Evolutionary conservation across 768 basidiomycete genomes (phyloP).

Genomic region (Coprinopsis strossmayeri): DNA sequence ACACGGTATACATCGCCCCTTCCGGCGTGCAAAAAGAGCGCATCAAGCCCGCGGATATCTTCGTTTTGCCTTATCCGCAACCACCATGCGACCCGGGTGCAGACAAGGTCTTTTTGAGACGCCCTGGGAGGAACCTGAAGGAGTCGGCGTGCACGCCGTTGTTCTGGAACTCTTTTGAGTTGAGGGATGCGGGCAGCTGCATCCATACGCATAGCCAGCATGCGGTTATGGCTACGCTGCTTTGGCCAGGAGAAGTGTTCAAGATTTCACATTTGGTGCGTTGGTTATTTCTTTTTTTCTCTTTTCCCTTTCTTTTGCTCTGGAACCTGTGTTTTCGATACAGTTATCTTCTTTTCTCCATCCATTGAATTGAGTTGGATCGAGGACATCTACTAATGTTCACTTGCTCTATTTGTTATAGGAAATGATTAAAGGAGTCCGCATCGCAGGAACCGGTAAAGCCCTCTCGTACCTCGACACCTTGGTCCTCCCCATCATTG

Average conservation of each 20-base stretch:
- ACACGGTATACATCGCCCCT: constrained; percentile 81
- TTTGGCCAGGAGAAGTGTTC: constrained; percentile 67
- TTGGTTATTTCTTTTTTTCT: constrained; percentile 4
- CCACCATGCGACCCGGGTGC: constrained; percentile 50
- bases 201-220: constrained; percentile 91
- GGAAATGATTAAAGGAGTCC: constrained; percentile 90
- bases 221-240: constrained; percentile 81
- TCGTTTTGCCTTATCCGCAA: constrained; percentile 79
- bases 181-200: constrained; percentile 74
- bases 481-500: constrained; percentile 80
- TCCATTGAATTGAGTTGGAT: too few species aligned
- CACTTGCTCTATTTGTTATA: too few species aligned
- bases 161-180: constrained; percentile 88
- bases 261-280: constrained; percentile 77
- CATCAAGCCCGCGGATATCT: constrained; percentile 77
- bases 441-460: constrained; percentile 67
- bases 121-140: constrained; percentile 64
- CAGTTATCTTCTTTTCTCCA: not conserved
- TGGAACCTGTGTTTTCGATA: not conserved
- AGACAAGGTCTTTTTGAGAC: constrained; percentile 72
- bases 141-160: constrained; percentile 87
- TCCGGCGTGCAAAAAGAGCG: constrained; percentile 91
- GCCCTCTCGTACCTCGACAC: constrained; percentile 82
- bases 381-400: too few species aligned
- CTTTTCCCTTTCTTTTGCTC: not conserved